phyloP scores from a whole-genome alignment of 768 basidiomycete genomes.

The Termitomyces sp. region DNA sequence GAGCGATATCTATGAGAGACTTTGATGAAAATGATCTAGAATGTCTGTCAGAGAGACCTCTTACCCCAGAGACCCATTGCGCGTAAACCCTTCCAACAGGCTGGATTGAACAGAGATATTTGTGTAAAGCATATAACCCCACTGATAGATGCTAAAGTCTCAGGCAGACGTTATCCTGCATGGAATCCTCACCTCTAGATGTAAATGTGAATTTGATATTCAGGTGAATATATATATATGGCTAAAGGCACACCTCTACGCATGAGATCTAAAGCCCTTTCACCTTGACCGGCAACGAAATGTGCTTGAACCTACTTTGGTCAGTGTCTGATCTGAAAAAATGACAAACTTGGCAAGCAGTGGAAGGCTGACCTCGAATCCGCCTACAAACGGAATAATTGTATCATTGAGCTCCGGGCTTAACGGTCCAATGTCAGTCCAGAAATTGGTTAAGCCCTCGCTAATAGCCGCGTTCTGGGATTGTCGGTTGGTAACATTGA shows the following conservation, averaged over 20 bases:
- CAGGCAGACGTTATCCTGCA: not conserved
- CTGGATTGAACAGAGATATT: constrained; percentile 37
- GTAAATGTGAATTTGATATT: not conserved
- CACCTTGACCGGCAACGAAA: constrained; percentile 42
- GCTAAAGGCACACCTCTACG: constrained; percentile 23
- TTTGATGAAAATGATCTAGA: not conserved
- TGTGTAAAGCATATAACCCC: constrained; percentile 50
- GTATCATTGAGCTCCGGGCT: constrained; percentile 49
- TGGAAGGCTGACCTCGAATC: constrained; percentile 36
- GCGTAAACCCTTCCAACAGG: constrained; percentile 44
- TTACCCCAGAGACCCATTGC: constrained; percentile 43
- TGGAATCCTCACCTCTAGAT: constrained; percentile 10
- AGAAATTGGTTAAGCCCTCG: constrained; percentile 39
- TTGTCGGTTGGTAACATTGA: constrained; percentile 36
- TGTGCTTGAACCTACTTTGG: constrained; percentile 43
- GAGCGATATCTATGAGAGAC: constrained; percentile 32
- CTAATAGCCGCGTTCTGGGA: constrained; percentile 41
- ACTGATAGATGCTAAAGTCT: constrained; percentile 17
- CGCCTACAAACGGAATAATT: constrained; percentile 49
- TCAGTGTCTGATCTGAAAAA: not conserved
- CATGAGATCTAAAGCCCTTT: constrained; percentile 42
- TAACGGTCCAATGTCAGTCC: constrained; percentile 45
- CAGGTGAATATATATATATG: not conserved
- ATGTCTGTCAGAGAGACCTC: not conserved
- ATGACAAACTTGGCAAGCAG: not conserved